Evolutionary conservation across 2,329 filamentous ascomycete genomes (phyloP), one percentile per base, ranked within the genome.

Genomic region (Podosphaera xanthii): DNA sequence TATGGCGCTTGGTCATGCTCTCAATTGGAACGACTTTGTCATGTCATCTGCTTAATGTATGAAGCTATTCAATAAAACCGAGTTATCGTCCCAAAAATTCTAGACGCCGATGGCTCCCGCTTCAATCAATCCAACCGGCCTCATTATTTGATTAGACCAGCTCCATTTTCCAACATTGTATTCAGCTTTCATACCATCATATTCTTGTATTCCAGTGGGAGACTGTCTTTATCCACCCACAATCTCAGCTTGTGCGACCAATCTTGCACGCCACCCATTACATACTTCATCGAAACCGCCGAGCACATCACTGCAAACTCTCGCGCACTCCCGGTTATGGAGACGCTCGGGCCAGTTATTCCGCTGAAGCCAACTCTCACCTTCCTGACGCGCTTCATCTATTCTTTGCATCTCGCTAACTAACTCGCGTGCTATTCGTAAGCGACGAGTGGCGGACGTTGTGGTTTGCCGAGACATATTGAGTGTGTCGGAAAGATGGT

Each of bases 381-480:
- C 90, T 68, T 92, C 83, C 66, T 95, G 88, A 57, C 83, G 80
- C 38, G 83, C 76, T 66, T 95, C 88, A 61, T 87, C 83, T 67
- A 97, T 92, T 60, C 81, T 80, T 63, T 83, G 80, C 74, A 96
- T 83, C 66, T 96, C 91, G 1, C 83, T 80, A 1, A 97, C 84
- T 61, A 94, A 80, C 69, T 94, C 90, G 65, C 84, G 86, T 5
- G 87, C 89, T 42, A 82, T 86, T 64, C 85, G 84, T 58, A 98
- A 74, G 52, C 88, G 80, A 59, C 92, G 77, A 2, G 84, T 83
- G 1, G 91, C 92, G 8, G 85, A 84, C 2, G 82, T 85, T 0
- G 87, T 92, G 0, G 87, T 86, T 71, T 97, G 91, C 10, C 88
- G 83, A 38, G 86, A 89, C 84, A 97, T 95, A 71, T 97, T 91